Evolutionary conservation across 768 basidiomycete species (phyloP).

Genomic region (Panaeolus papilionaceus): DNA sequence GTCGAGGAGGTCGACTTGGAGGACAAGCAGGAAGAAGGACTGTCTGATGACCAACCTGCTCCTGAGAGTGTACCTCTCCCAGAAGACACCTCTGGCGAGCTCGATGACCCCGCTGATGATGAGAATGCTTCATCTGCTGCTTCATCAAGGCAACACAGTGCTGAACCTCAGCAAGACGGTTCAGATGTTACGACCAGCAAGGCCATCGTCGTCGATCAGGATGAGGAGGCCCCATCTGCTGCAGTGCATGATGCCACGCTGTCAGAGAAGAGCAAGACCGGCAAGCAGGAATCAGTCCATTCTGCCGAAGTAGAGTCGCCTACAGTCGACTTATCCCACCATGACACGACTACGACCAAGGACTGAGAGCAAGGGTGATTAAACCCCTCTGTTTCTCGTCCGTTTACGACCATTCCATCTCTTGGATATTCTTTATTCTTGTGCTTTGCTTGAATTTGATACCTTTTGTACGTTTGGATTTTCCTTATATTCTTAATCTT

Average conservation of each 20-base stretch:
- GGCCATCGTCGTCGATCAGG: slow-evolving; percentile 18
- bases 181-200: slow-evolving; percentile 14
- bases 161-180: not conserved
- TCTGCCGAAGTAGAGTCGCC: slow-evolving; percentile 17
- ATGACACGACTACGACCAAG: not conserved
- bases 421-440: not conserved
- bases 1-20: slow-evolving; percentile 73
- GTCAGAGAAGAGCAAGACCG: slow-evolving; percentile 11
- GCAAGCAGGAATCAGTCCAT: slow-evolving; percentile 14
- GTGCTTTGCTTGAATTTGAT: slow-evolving; percentile 12
- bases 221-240: slow-evolving; percentile 22
- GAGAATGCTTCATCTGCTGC: slow-evolving; percentile 29
- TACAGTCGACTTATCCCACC: not conserved
- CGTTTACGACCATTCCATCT: not conserved
- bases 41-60: slow-evolving; percentile 57
- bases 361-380: not conserved
- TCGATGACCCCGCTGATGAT: slow-evolving; percentile 38
- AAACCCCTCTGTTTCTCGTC: not conserved
- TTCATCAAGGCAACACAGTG: slow-evolving; percentile 8
- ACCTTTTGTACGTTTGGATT: slow-evolving; percentile 13
- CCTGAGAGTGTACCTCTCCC: slow-evolving; percentile 48
- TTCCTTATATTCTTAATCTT: slow-evolving; percentile 5
- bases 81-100: slow-evolving; percentile 43
- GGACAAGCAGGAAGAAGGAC: slow-evolving; percentile 50
- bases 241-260: slow-evolving; percentile 19